phyloP scores from a whole-genome alignment of 1,139 yeast species.

The Petasospora rhodanensis region DNA sequence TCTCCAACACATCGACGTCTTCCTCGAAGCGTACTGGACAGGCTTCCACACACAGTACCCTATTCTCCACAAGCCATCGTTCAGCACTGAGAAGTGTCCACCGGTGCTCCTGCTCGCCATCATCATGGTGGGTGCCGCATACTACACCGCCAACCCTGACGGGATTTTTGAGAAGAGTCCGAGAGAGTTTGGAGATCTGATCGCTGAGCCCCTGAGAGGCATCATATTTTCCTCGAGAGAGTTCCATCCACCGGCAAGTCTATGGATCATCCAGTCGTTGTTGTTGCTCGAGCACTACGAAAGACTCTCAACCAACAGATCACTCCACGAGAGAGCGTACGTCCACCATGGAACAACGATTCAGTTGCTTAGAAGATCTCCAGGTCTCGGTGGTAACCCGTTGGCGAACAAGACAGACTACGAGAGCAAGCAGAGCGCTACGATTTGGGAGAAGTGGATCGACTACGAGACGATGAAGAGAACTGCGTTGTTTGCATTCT shows the following conservation, averaged over 20 bases:
- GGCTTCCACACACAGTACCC: slow-evolving; percentile 61
- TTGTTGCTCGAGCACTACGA: slow-evolving; percentile 63
- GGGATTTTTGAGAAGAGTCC: slow-evolving; percentile 22
- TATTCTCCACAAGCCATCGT: slow-evolving; percentile 59
- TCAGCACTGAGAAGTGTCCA: slow-evolving; percentile 47
- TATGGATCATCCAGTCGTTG: slow-evolving; percentile 66
- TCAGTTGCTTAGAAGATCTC: slow-evolving; percentile 67
- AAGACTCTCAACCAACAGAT: slow-evolving; percentile 52
- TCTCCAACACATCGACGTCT: slow-evolving; percentile 25
- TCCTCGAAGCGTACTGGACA: slow-evolving; percentile 46
- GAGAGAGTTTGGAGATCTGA: slow-evolving; percentile 37
- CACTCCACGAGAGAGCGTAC: slow-evolving; percentile 69
- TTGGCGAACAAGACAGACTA: slow-evolving; percentile 31
- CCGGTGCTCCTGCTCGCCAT: slow-evolving; percentile 52
- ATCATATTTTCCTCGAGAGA: slow-evolving; percentile 55
- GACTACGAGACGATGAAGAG: slow-evolving; percentile 75
- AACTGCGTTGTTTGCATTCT: slow-evolving; percentile 74
- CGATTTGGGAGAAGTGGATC: slow-evolving; percentile 59
- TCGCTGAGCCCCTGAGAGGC: slow-evolving; percentile 63
- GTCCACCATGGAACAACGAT: slow-evolving; percentile 75
- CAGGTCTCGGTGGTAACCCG: slow-evolving; percentile 70
- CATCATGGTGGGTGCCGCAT: slow-evolving; percentile 51
- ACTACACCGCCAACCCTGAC: slow-evolving; percentile 28
- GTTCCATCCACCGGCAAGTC: slow-evolving; percentile 50
- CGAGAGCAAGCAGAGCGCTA: slow-evolving; percentile 31